Percentiles rank a stretch among this genome's conserved stretches.
phyloP scores from a whole-genome alignment of 2,329 filamentous ascomycete species.

The Coleophoma cylindrospora region DNA sequence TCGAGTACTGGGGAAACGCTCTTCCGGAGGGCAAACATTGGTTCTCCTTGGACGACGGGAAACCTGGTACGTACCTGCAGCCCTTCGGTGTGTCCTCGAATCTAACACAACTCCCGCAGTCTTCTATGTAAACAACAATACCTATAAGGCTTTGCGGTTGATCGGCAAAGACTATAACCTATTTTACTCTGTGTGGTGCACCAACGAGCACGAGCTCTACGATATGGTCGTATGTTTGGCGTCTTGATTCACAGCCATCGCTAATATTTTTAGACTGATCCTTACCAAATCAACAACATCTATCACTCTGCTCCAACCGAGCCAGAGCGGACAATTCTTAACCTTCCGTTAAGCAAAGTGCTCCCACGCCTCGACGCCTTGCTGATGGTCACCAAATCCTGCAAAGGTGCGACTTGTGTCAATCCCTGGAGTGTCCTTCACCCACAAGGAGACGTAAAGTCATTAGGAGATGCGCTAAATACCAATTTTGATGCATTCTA shows the following conservation, averaged over 20 bases:
- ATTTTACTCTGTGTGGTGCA: constrained; percentile 67
- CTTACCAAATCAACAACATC: constrained; percentile 44
- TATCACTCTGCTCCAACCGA: constrained; percentile 17
- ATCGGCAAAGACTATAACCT: constrained; percentile 47
- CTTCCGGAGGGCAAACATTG: constrained; percentile 20
- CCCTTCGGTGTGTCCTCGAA: not conserved
- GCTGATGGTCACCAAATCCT: constrained; percentile 56
- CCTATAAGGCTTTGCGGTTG: constrained; percentile 42
- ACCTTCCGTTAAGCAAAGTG: constrained; percentile 32
- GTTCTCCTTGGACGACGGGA: constrained; percentile 21
- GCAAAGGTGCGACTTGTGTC: constrained; percentile 46
- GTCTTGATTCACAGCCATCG: not conserved
- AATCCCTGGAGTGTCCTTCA: constrained; percentile 54
- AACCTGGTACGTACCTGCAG: constrained; percentile 9
- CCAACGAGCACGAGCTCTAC: constrained; percentile 62
- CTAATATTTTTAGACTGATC: constrained; percentile 37
- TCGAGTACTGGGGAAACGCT: constrained; percentile 38
- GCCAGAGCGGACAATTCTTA: constrained; percentile 23
- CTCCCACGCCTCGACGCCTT: constrained; percentile 50
- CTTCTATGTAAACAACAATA: constrained; percentile 33
- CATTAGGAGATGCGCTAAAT: constrained; percentile 44
- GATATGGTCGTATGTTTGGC: constrained; percentile 43
- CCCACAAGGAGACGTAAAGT: constrained; percentile 41
- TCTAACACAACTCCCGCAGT: constrained; percentile 2
- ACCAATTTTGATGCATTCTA: constrained; percentile 48